These are phyloP conservation scores for Eucalyptus brandiana DNA, from an alignment of 345 rosid genomes.

Conservation along the genomic window DNA sequence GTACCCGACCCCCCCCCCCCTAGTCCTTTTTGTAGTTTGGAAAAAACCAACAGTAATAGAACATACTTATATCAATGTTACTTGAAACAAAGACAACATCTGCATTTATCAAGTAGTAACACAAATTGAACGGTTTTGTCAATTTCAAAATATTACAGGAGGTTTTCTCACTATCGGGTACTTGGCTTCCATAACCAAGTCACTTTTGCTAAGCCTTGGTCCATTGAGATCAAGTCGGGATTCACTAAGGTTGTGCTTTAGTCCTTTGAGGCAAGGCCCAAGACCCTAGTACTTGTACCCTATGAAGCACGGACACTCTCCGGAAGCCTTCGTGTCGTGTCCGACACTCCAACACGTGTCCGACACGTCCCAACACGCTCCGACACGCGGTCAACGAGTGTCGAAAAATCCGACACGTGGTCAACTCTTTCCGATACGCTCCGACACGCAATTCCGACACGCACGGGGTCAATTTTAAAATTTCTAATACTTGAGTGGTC, in stretches of 20 bases:
- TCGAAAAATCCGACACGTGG: no score
- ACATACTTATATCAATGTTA: background rate
- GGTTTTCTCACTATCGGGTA: background rate
- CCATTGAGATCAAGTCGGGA: background rate
- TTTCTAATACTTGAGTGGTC: no score
- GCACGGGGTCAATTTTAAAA: no score
- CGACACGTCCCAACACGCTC: no score
- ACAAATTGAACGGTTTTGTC: background rate
- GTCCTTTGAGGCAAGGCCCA: background rate
- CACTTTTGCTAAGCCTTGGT: background rate
- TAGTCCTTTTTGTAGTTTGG: background rate
- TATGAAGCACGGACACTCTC: no score
- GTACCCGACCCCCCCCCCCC: background rate
- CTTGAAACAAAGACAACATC: background rate
- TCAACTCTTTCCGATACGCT: no score
- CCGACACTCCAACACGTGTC: no score
- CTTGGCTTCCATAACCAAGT: background rate
- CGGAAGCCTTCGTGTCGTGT: no score
- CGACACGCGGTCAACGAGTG: no score
- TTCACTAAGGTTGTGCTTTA: background rate
- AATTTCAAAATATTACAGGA: background rate
- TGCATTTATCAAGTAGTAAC: background rate
- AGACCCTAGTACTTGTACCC: background rate
- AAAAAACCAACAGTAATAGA: background rate
- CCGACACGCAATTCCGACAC: no score